phyloP scores from a whole-genome alignment of 2,329 filamentous ascomycete genomes.

The Colletotrichum euphorbiae region DNA sequence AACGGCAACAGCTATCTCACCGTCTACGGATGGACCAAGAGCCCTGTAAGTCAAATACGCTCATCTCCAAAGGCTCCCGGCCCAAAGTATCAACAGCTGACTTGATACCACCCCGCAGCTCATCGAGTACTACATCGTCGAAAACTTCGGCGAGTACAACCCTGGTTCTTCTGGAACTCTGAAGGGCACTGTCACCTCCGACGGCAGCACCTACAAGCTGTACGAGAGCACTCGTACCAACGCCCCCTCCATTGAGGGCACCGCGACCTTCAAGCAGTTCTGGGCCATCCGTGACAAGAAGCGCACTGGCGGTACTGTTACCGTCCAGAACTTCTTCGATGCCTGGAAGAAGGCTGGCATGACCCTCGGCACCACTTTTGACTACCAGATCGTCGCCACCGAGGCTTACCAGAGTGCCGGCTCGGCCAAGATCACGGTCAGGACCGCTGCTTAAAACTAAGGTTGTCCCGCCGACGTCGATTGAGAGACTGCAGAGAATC shows the following conservation, averaged over 20 bases:
- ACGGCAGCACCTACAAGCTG: slow-evolving; percentile 54
- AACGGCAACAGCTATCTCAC: slow-evolving; percentile 52
- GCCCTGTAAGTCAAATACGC: slow-evolving; percentile 48
- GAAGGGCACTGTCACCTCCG: slow-evolving; percentile 50
- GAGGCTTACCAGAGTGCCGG: slow-evolving; percentile 66
- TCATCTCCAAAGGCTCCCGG: no score
- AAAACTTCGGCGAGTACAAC: slow-evolving; percentile 53
- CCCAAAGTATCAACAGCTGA: not conserved
- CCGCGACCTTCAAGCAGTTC: slow-evolving; percentile 63
- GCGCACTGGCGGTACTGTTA: slow-evolving; percentile 63
- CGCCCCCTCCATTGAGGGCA: slow-evolving; percentile 61
- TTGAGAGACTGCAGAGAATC: not conserved
- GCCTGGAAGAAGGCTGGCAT: slow-evolving; percentile 63
- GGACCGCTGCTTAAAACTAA: slow-evolving; percentile 32
- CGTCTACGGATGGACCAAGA: slow-evolving; percentile 53
- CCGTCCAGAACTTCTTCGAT: slow-evolving; percentile 62
- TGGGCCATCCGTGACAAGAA: slow-evolving; percentile 63
- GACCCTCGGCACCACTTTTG: slow-evolving; percentile 56
- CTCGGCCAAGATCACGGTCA: slow-evolving; percentile 59
- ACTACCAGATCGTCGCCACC: slow-evolving; percentile 67
- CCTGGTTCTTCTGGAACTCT: slow-evolving; percentile 48
- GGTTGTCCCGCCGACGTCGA: no score
- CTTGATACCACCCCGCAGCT: not conserved
- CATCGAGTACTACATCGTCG: slow-evolving; percentile 50
- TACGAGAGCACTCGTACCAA: slow-evolving; percentile 52